These are phyloP conservation scores for Sanghuangporus baumii DNA, from an alignment of 1,284 basidiomycete species.

Conservation along the genomic window DNA sequence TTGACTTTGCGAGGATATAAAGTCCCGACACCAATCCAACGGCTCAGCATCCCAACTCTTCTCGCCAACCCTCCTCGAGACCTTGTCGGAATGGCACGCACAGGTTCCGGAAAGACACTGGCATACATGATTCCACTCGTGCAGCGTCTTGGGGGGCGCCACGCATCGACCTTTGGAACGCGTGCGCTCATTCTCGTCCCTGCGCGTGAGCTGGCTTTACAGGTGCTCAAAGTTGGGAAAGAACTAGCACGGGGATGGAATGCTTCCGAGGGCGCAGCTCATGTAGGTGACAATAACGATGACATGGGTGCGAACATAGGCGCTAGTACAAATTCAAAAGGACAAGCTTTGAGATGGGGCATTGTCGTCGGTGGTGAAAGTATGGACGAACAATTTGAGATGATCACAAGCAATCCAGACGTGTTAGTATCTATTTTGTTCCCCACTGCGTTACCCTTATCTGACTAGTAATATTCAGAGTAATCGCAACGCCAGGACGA, in stretches of 20 bases:
- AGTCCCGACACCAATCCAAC: conserved; percentile 95
- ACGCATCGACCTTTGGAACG: conserved; percentile 78
- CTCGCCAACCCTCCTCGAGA: conserved; percentile 86
- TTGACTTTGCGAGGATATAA: conserved; percentile 92
- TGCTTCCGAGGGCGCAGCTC: conserved; percentile 43
- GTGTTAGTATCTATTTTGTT: conserved; percentile 53
- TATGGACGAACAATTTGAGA: conserved; percentile 94
- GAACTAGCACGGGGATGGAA: conserved; percentile 81
- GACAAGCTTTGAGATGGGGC: conserved; percentile 83
- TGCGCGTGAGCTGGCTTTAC: conserved; percentile 90
- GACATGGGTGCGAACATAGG: conserved; percentile 49
- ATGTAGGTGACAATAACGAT: conserved; percentile 64
- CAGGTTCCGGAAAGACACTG: conserved; percentile 96
- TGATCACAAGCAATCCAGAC: conserved; percentile 93
- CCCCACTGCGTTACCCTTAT: not conserved
- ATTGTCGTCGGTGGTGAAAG: conserved; percentile 95
- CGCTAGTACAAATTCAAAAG: conserved; percentile 47
- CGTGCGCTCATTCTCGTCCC: conserved; percentile 89
- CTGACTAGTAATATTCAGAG: conserved; percentile 40
- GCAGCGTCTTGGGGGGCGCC: conserved; percentile 79
- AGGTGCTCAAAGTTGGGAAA: conserved; percentile 93
- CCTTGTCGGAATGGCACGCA: conserved; percentile 97
- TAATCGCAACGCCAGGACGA: conserved; percentile 97
- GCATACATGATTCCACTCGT: conserved; percentile 94
- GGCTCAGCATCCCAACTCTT: conserved; percentile 83